Evolutionary conservation across 2,329 filamentous ascomycete genomes (phyloP), one percentile per base, ranked within the genome.

Genomic region (Fusarium sp.): DNA sequence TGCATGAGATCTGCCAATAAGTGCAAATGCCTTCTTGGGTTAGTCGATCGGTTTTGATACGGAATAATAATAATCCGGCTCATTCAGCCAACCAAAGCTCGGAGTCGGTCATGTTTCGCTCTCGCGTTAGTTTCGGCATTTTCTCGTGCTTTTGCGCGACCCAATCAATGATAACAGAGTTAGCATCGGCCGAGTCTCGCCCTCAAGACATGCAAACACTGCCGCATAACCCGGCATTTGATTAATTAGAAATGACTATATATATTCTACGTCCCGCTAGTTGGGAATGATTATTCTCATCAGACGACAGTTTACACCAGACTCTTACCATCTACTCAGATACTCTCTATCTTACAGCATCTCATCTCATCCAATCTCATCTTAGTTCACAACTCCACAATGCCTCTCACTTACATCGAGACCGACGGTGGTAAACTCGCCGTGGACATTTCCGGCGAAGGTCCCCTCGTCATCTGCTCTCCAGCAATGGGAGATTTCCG

Each of bases 401-500:
- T 70, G 67, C 21, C 67, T 28, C 13, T 67, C 34, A 51, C 44
- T n/a, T 67, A 41, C 16, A 56, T 70, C 18, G 66, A 70, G n/a
- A 67, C 53, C 5, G 66, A 70, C 6, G 62, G 62, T 1, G 67
- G 67, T 34, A 70, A 63, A 2, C 67, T 70, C 16, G 67, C 66
- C 8, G 49, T 70, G 1, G 62, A 70, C 1, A 44, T 70, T 4
- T 51, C 59, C 1, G 67, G 67, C 4, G 49, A 63, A 5, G 67
- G 67, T 1, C 67, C 67, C 13, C 66, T 70, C 1, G 26, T 70
- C 30, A 63, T 70, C 45, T 70, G 67, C 18, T 70, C 67, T 2
- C 67, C 67, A 2, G 67, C 34, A 0, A 54, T 70, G 66, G 67
- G 67, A n/a, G 67, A 70, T 3, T 67, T 69, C 1, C 62, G 67